Percentiles rank a stretch among this genome's conserved stretches.
phyloP scores from a whole-genome alignment of 1,284 basidiomycete genomes.

The Naganishia sp. region DNA sequence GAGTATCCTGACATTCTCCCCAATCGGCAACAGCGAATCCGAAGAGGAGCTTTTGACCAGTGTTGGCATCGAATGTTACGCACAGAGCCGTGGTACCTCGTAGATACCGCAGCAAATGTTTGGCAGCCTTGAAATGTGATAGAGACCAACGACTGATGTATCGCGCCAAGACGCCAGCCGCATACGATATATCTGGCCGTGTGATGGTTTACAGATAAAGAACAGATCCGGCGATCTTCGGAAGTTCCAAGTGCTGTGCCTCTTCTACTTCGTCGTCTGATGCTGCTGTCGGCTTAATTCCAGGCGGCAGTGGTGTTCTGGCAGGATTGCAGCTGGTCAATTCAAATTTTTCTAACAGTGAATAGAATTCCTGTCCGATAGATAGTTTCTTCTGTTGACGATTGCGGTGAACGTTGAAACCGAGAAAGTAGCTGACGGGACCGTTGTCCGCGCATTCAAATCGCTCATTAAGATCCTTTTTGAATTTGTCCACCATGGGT shows the following conservation, averaged over 20 bases:
- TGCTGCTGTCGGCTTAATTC: background rate
- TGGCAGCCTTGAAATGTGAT: slow-evolving; percentile 32
- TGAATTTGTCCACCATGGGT: slow-evolving; percentile 34
- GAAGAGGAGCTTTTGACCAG: slow-evolving; percentile 35
- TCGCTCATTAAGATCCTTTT: slow-evolving; percentile 17
- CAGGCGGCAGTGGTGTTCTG: background rate
- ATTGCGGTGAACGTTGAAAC: slow-evolving; percentile 35
- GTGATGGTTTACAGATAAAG: slow-evolving; percentile 44
- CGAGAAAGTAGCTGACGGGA: slow-evolving; percentile 36
- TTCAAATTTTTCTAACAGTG: slow-evolving; percentile 35
- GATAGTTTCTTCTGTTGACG: slow-evolving; percentile 18
- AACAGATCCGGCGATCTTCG: slow-evolving; percentile 31
- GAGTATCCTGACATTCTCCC: slow-evolving; percentile 35
- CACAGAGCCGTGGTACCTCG: slow-evolving; percentile 33
- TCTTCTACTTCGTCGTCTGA: slow-evolving; percentile 21
- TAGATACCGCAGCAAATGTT: slow-evolving; percentile 41
- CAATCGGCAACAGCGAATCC: slow-evolving; percentile 37
- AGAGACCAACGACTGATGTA: slow-evolving; percentile 9
- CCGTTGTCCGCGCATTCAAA: slow-evolving; percentile 25
- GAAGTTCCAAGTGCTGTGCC: slow-evolving; percentile 9
- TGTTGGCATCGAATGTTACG: slow-evolving; percentile 40
- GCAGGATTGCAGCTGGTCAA: slow-evolving; percentile 28
- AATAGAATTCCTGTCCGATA: slow-evolving; percentile 37
- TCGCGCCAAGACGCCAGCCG: slow-evolving; percentile 28
- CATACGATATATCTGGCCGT: slow-evolving; percentile 37